Evolutionary conservation across 192 early-diverging fungal species (phyloP).

Genomic region (Phlyctochytrium arcticum): DNA sequence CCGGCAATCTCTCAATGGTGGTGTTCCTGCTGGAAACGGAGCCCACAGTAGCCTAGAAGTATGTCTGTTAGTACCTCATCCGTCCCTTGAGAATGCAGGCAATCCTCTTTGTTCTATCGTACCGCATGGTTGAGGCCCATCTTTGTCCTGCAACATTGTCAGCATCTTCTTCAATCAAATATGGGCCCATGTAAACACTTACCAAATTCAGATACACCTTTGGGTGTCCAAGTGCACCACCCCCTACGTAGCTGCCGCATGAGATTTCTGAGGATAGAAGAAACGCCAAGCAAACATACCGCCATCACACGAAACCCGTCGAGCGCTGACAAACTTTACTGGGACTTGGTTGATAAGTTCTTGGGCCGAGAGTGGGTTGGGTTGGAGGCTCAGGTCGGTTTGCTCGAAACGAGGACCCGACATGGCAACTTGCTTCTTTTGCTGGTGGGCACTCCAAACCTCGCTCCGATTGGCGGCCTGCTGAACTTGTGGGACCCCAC

Average conservation of each 20-base stretch:
- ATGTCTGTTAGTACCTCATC: background rate
- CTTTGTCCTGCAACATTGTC: constrained; percentile 38
- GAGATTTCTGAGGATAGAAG: background rate
- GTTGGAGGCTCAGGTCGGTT: constrained; percentile 76
- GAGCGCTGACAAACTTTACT: constrained; percentile 68
- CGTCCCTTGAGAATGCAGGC: background rate
- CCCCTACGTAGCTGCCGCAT: constrained; percentile 41
- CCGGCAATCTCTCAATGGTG: constrained; percentile 37
- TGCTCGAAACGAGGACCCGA: constrained; percentile 84
- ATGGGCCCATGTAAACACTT: constrained; percentile 4
- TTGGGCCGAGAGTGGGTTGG: constrained; percentile 83
- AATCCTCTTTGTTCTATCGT: constrained; percentile 12
- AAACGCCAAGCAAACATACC: constrained; percentile 40
- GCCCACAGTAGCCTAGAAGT: constrained; percentile 46
- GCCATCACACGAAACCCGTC: constrained; percentile 81
- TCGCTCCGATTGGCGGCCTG: constrained; percentile 73
- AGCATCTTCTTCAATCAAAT: background rate
- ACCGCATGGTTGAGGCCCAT: constrained; percentile 69
- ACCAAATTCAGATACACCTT: constrained; percentile 92
- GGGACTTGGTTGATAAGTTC: constrained; percentile 89
- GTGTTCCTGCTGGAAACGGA: constrained; percentile 72
- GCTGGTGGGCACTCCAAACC: constrained; percentile 77
- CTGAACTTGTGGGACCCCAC: no score
- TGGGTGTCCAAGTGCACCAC: constrained; percentile 88
- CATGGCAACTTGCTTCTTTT: constrained; percentile 63